Base-by-base conservation (phyloP, 768 basidiomycete species). In the Saitozyma sp. region DNA sequence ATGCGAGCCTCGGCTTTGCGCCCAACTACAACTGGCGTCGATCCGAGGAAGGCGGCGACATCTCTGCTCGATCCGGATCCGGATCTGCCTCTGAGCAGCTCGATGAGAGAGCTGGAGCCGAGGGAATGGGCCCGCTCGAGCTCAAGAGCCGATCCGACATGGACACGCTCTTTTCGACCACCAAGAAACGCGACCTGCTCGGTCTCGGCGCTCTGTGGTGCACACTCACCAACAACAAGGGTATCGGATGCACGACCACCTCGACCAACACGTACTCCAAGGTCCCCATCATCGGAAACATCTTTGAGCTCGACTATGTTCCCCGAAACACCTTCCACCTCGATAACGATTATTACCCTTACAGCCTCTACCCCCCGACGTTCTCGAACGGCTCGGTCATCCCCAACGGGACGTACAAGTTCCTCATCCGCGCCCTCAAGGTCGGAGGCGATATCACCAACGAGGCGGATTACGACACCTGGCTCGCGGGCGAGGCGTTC, bases 221-320 rank as follows among this genome's bases (percentile, higher is more conserved):
- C 55, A 50, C 62, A 48, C 11, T 69, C 37, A 73, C 71, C 20
- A 58, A 66, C 13, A 64, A 63, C 56, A 63, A 64, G 55, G 65
- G 61, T 9, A 46, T 48, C 48, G 67, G 67, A 39, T 69, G 72
- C 49, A 40, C 43, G 4, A 53, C 56, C 46, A 50, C 59, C 41
- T 52, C 56, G 9, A 54, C 38, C 20, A 71, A 68, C 49, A 69
- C 70, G 7, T 79, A 71, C 58, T 57, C 61, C 43, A 67, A 66
- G 70, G 83, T 54, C 81, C 85, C 73, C 72, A 83, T 83, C 43
- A 17, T 87, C 17, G 86, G 86, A 13, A 76, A 83, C 16, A 67
- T 88, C 6, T 79, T 78, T 40, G 83, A 85, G 59, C 68, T 81
- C 11, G 81, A 83, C 59, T 86, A 82, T 71, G 67, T 83, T 46